Evolutionary conservation across 192 early-diverging fungal species (phyloP), one percentile per base, ranked within the genome.

Genomic region (Borealophlyctis nickersoniae): DNA sequence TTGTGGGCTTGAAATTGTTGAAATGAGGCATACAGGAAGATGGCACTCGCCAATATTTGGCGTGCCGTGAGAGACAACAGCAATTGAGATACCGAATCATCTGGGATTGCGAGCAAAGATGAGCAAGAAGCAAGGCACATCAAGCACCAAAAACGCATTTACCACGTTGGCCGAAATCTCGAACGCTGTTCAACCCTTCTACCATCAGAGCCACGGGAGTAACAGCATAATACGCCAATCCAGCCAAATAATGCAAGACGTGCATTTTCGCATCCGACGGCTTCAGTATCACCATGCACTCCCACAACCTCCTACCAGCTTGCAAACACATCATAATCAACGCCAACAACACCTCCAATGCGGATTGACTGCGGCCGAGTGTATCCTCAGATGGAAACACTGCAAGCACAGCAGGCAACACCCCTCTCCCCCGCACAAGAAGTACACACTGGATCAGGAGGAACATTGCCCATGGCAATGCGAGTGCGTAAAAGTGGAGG

Each of bases 401-500:
- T n/a, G n/a, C n/a, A n/a, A n/a, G n/a, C n/a, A n/a, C n/a, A n/a
- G n/a, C n/a, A n/a, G n/a, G n/a, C n/a, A n/a, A n/a, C n/a, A n/a
- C n/a, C n/a, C n/a, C n/a, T n/a, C n/a, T n/a, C n/a, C n/a, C n/a
- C n/a, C n/a, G n/a, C n/a, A n/a, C n/a, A n/a, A n/a, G n/a, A n/a
- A n/a, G n/a, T n/a, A n/a, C n/a, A n/a, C n/a, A n/a, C n/a, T n/a
- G n/a, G n/a, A n/a, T n/a, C 23, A 71, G 28, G 16, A 67, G 4
- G n/a, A n/a, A 49, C 23, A 32, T 13, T 9, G 28, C 54, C 74
- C 65, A 68, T 5, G 57, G 24, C 2, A 65, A 30, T 9, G 58
- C 74, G 1, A 76, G n/a, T 1, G 56, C 26, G 67, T 76, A 76
- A 49, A 76, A 76, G 56, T 74, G 71, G 28, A 29, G 30, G 56